Percentiles rank a stretch among this genome's conserved stretches.
These are phyloP conservation scores for Brassica hybrid DNA, from an alignment of 441 rosid species.

Conservation along the genomic window DNA sequence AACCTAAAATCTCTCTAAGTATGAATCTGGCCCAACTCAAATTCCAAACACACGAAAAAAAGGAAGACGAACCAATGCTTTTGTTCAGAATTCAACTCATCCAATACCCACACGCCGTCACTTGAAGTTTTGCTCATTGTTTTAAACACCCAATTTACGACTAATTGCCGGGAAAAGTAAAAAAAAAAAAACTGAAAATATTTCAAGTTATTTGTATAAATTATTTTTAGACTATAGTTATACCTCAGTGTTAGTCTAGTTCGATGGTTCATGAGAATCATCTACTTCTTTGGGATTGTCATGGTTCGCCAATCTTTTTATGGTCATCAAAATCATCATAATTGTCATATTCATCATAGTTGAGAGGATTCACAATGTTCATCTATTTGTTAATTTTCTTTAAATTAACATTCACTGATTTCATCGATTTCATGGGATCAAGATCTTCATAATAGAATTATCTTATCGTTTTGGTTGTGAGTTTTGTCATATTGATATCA, in stretches of 20 bases:
- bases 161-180: not conserved
- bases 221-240: not conserved
- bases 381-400: not conserved
- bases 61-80: slow-evolving; percentile 21
- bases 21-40: slow-evolving; percentile 32
- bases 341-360: not conserved
- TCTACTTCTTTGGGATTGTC: not conserved
- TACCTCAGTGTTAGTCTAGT: not conserved
- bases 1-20: slow-evolving; percentile 34
- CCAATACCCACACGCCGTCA: slow-evolving; percentile 4
- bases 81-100: slow-evolving; percentile 22
- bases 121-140: not conserved
- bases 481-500: not conserved
- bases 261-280: not conserved
- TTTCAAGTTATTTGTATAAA: not conserved
- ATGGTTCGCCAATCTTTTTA: not conserved
- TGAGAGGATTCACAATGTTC: not conserved
- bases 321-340: not conserved
- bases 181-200: not conserved
- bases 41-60: slow-evolving; percentile 11
- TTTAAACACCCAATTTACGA: not conserved
- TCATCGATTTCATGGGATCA: not conserved
- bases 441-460: not conserved
- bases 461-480: not conserved
- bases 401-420: not conserved